Percentiles rank a stretch among this genome's conserved stretches.
Evolutionary conservation across 345 rosid genomes (phyloP).

Genomic region (Arabis hirsuta): DNA sequence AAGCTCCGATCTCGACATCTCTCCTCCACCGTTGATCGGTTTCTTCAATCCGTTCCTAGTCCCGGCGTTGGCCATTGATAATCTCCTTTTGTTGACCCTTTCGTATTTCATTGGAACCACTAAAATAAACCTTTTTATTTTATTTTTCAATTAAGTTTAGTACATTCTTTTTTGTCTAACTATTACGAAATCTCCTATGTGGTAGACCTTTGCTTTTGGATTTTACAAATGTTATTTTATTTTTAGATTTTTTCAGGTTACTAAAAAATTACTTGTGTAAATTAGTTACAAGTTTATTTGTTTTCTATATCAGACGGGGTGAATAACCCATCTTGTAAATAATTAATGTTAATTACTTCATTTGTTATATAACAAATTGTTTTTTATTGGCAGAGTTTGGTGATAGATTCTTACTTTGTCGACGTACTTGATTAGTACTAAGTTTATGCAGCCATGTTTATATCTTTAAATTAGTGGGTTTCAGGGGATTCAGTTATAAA

Average conservation of each 20-base stretch:
- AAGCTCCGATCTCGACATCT: slow-evolving; percentile 67
- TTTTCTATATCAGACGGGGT: neutral
- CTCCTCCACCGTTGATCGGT: slow-evolving; percentile 56
- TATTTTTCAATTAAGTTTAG: neutral
- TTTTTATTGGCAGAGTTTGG: neutral
- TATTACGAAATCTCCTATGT: slow-evolving; percentile 22
- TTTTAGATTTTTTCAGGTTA: neutral
- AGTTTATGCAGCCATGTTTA: neutral
- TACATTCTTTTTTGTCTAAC: slow-evolving; percentile 34
- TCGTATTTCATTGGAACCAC: neutral
- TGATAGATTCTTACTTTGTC: neutral
- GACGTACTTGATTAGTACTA: slow-evolving; percentile 6
- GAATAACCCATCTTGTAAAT: slow-evolving; percentile 4
- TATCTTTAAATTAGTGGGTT: slow-evolving; percentile 1
- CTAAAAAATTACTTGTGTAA: neutral
- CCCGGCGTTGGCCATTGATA: slow-evolving; percentile 78
- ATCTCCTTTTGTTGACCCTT: neutral
- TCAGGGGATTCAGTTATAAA: neutral
- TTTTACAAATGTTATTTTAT: neutral
- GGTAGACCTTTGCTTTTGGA: slow-evolving; percentile 14
- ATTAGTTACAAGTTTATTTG: slow-evolving; percentile 14
- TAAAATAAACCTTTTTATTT: too few species aligned
- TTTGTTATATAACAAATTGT: neutral
- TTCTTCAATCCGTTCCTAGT: slow-evolving; percentile 80
- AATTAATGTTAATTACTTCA: neutral